Conservation (phyloP, 441 rosid genomes). For the Brassica hybrid region DNA sequence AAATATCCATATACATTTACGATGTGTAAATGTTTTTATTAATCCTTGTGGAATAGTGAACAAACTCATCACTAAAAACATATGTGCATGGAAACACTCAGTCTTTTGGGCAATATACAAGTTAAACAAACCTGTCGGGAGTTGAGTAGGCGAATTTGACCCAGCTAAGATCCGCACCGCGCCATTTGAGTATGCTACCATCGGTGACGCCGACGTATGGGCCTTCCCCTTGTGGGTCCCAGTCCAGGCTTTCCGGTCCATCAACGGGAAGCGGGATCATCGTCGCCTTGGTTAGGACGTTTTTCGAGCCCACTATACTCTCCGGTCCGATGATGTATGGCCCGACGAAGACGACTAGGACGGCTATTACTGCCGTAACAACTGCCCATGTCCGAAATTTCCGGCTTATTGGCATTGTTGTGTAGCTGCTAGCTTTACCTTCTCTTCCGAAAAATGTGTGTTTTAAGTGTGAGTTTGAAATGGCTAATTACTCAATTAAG, state of each 20-base stretch:
- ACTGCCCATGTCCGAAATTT: conserved; percentile 27
- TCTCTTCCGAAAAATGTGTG: background rate
- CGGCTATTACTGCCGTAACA: conserved; percentile 21
- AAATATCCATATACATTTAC: too few relatives aligned
- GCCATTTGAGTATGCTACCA: conserved; percentile 44
- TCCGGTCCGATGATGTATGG: conserved; percentile 45
- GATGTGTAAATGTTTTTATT: too few relatives aligned
- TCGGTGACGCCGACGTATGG: conserved; percentile 42
- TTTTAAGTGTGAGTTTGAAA: conserved; percentile 15
- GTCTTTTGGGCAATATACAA: background rate
- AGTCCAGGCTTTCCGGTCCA: conserved; percentile 44
- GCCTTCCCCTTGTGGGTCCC: conserved; percentile 43
- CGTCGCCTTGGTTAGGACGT: conserved; percentile 40
- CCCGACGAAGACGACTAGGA: conserved; percentile 29
- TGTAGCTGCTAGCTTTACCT: background rate
- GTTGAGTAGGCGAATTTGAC: conserved; percentile 38
- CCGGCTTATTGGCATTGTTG: conserved; percentile 20
- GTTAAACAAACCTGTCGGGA: conserved; percentile 35
- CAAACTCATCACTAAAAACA: background rate
- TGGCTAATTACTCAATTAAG: conserved; percentile 19
- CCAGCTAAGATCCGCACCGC: conserved; percentile 39
- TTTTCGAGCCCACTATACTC: conserved; percentile 38
- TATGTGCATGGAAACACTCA: background rate
- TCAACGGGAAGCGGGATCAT: conserved; percentile 45
- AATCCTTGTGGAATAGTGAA: background rate